Base-by-base conservation (phyloP, 2,329 filamentous ascomycete species). In the Curvularia sp. region DNA sequence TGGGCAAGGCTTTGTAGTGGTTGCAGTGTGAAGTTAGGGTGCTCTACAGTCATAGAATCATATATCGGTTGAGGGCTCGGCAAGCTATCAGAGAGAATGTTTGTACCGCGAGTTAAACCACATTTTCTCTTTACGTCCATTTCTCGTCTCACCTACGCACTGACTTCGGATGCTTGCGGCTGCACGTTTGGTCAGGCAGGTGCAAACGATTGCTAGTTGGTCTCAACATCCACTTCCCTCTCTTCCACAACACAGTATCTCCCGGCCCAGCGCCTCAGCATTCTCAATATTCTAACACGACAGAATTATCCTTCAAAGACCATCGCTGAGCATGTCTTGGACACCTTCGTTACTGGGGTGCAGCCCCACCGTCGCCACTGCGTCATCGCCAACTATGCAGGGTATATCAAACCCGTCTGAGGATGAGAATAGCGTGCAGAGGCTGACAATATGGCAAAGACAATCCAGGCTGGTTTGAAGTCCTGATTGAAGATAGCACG, bases 1-100 rank as follows among this genome's bases (percentile, higher is more conserved):
- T 99, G 95, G 93, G 93, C 78, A 98, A 98, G 87, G 74, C 79
- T 19, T 67, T 78, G 67, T 77, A 72, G 50, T 43, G 21, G 12
- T 36, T 36, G 52, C 9, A 25, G 36, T 28, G 32, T 34, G 25
- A 36, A 9, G n/a, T 23, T 15, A 8, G 27, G 27, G 15, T 9
- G 13, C 21, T 21, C 15, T 13, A 42, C 32, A 21, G 9, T 19
- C 19, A 27, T 32, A 27, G 32, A 18, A 49, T 27, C 39, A 23
- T n/a, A 10, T 5, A 45, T 21, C 13, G 18, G 9, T 46, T 38
- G 19, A 25, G 23, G 27, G 10, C 23, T 49, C 39, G 25, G 21
- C 38, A 34, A 10, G 42, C 12, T 36, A 3, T 12, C 8, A 9
- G 27, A 25, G 41, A 15, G n/a, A n/a, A 43, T 21, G 12, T 50